phyloP scores from a whole-genome alignment of 2,329 filamentous ascomycete species.

The Akanthomyces lecanii region DNA sequence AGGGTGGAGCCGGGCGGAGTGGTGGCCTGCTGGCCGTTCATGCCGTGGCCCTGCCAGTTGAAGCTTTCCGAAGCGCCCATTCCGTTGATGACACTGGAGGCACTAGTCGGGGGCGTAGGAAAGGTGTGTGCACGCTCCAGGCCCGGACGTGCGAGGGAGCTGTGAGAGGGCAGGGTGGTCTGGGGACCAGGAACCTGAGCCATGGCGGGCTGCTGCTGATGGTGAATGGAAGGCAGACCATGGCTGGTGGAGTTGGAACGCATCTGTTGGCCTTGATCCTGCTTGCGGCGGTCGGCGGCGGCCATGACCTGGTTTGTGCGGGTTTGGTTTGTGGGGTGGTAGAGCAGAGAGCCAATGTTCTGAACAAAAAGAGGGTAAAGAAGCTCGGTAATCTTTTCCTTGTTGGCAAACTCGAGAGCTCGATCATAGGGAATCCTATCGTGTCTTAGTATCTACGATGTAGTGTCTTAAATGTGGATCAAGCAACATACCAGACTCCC shows the following conservation, averaged over 20 bases:
- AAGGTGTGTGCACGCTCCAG: constrained; percentile 88
- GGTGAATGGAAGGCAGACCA: constrained; percentile 64
- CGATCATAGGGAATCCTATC: constrained; percentile 93
- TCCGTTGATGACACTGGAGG: constrained; percentile 73
- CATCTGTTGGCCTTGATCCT: constrained; percentile 60
- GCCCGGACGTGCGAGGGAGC: constrained; percentile 67
- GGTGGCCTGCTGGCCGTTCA: constrained; percentile 65
- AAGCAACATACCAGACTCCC: constrained; percentile 76
- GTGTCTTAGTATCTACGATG: constrained; percentile 23
- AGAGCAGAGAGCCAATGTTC: constrained; percentile 89
- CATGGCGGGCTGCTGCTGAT: constrained; percentile 53
- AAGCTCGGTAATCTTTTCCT: constrained; percentile 96
- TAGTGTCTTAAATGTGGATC: constrained; percentile 20
- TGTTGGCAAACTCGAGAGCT: constrained; percentile 97
- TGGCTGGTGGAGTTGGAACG: constrained; percentile 50
- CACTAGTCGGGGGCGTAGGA: constrained; percentile 87
- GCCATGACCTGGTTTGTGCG: constrained; percentile 84
- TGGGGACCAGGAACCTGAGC: constrained; percentile 57
- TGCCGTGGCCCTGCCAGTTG: constrained; percentile 66
- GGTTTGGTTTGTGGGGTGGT: constrained; percentile 85
- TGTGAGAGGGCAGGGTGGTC: constrained; percentile 59
- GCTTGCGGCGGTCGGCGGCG: constrained; percentile 72
- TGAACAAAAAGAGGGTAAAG: constrained; percentile 96
- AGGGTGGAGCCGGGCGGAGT: constrained; percentile 77
- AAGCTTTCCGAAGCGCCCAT: constrained; percentile 76